Base-by-base conservation (phyloP, 257 asterid genomes). In the Nemophila menziesii region DNA sequence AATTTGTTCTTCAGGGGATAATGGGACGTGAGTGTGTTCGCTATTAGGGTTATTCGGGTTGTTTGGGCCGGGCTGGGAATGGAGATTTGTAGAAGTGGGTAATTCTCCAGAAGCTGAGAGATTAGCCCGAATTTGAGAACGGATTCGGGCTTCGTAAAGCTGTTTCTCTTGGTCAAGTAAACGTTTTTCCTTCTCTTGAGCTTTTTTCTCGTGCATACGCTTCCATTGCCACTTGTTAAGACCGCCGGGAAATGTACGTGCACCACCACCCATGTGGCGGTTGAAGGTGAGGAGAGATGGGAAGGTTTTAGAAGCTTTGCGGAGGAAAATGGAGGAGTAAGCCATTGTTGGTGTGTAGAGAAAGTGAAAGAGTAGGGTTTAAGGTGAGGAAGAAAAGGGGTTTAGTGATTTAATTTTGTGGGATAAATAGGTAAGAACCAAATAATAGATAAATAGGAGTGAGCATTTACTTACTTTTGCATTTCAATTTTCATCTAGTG, bases 211-310 rank as follows among this genome's bases (percentile, higher is more conserved):
- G 75, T 84, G 98, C 71, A 84, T 68, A 43, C 98, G 92, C 43
- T 84, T 89, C 96, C 98, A 89, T 57, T 89, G 98, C 98, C 96
- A 84, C 59, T 84, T 81, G 83, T 74, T 89, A 17, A 89, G 80
- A 19, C 98, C 98, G 24, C 98, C 94, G 4, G 94, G 96, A 36
- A 84, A 89, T 3, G 96, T 89, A 9, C 98, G 81, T 7, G 92
- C 86, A 21, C 93, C 94, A 10, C 98, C 96, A 49, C 96, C 94
- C 98, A 89, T 84, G 8, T 54, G 67, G 24, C 94, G 93, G 65
- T 67, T 64, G 48, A 64, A 70, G 16, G 27, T 50, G 59, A 70
- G 66, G 9, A 57, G 54, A 40, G 43, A 46, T 3, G 33, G 42
- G 42, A 46, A 2, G 11, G 23, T 55, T 22, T 9, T 40, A 2